Base-by-base conservation (phyloP, 2,329 filamentous ascomycete species). In the Phymatotrichopsis omnivora region DNA sequence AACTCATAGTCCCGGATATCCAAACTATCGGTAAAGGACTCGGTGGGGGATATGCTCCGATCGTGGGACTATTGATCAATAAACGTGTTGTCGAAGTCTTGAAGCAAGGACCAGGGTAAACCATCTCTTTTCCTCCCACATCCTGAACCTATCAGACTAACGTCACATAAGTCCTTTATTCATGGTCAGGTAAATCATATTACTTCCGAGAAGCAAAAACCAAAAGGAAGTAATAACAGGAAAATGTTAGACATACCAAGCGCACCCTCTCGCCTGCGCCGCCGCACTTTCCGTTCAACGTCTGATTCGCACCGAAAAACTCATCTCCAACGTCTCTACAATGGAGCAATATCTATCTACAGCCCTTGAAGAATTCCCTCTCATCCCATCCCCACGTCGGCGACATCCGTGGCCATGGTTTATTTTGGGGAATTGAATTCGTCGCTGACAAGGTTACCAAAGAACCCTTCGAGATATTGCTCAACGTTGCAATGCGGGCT, bases 11-110 rank as follows among this genome's bases (percentile, higher is more conserved):
- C 1, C 80, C 80, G 0, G 80, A 84, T 56, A 68, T 85, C 4
- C 71, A 80, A 59, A 75, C 76, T 0, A 64, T 82, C 8, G 80
- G 76, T 0, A 84, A 85, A 59, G 76, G 74, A 0, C 66, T 84
- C 0, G 76, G 72, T 0, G 78, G 71, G 14, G 80, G 80, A 0
- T 81, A 76, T 51, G 68, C 69, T 30, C 71, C 77, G 0, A 67
- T 82, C 7, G 75, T 78, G 0, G 78, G 68, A 0, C 64, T 82
- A 16, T 63, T 84, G 2, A 66, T 76, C 2, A 68, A 68, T 16
- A 57, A 64, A 1, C 65, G 62, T 11, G 66, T 82, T 3, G 64
- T 73, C 14, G 61, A 73, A 14, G 63, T 64, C 1, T 61, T 78
- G 11, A 31, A 65, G 48, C 29, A 62, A 61, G 63, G 36, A 28